Conservation (phyloP, 2,329 filamentous ascomycete species). For the Aspergillus spinulosporus region DNA sequence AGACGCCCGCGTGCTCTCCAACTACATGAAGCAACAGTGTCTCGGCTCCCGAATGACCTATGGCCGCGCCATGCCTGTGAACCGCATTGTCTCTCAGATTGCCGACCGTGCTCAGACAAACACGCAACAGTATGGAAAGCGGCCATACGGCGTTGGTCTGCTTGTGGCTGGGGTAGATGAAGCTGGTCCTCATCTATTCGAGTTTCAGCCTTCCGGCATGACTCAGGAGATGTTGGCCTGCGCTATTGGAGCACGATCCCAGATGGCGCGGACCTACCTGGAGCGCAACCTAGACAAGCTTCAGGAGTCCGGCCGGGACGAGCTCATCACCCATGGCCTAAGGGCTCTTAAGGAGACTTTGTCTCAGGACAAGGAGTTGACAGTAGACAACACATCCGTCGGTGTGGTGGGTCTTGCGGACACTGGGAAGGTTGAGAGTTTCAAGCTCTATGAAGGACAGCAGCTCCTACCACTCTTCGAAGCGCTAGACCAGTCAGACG, state of each 20-base stretch:
- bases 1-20: slow-evolving; percentile 97
- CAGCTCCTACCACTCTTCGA: slow-evolving; percentile 86
- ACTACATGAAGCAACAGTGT: slow-evolving; percentile 99
- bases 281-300: slow-evolving; percentile 90
- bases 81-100: slow-evolving; percentile 86
- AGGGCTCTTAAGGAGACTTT: slow-evolving; percentile 91
- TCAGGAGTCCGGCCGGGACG: slow-evolving; percentile 71
- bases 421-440: slow-evolving; percentile 66
- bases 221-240: slow-evolving; percentile 97
- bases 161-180: slow-evolving; percentile 93
- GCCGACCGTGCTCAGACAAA: slow-evolving; percentile 96
- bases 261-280: slow-evolving; percentile 97
- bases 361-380: slow-evolving; percentile 95
- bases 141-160: slow-evolving; percentile 92
- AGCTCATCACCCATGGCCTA: slow-evolving; percentile 87
- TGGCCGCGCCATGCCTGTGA: slow-evolving; percentile 86
- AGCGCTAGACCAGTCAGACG: slow-evolving; percentile 55
- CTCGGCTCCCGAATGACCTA: slow-evolving; percentile 94
- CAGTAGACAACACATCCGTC: slow-evolving; percentile 93
- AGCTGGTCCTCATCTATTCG: slow-evolving; percentile 90
- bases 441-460: slow-evolving; percentile 87
- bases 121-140: slow-evolving; percentile 95
- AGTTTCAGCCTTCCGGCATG: slow-evolving; percentile 95
- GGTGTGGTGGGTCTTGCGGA: slow-evolving; percentile 71
- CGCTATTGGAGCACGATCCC: slow-evolving; percentile 90